Base-by-base conservation (phyloP, 2,329 filamentous ascomycete genomes). In the Knufia petricola region DNA sequence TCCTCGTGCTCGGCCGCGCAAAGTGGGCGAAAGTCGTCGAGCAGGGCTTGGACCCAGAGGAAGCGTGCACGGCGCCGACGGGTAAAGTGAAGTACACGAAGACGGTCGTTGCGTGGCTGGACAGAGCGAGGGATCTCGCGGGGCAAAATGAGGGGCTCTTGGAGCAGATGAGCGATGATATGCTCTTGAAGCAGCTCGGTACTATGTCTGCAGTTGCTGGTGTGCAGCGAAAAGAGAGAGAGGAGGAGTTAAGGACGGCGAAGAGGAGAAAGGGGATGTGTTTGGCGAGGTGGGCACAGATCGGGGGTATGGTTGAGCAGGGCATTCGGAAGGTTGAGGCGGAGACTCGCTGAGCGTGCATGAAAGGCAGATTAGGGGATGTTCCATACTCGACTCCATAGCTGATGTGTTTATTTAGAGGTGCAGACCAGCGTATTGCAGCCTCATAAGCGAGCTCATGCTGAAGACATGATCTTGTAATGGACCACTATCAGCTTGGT, bases 281-380 rank as follows among this genome's bases (percentile, higher is more conserved):
- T 36, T 26, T 52, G 23, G 31, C 44, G 30, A 30, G 52, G 38
- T 54, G 52, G 52, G 44, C 28, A 24, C 52, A 54, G 46, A 51
- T 54, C 15, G 34, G 19, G 30, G 31, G 17, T 17, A 36, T 51
- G 43, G 24, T 20, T 15, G 34, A 34, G 7, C 12, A 21, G 20
- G 50, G 36, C 10, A 19, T 43, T 15, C n/a, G 31, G 24, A 24
- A n/a, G 23, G 20, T 49, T 41, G 12, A 15, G 17, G 15, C 17
- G 24, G 41, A 26, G n/a, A 6, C 13, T 26, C 19, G 26, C 7
- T 41, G 23, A 41, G 20, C 4, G 4, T 12, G 21, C 15, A 40
- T 30, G 7, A 7, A 30, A 13, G 7, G 7, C 7, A 7, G 28
- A 13, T 13, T 30, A 13, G 7, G n/a, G n/a, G n/a, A n/a, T n/a